Evolutionary conservation across 169 alveolate species (phyloP), one percentile per base, ranked within the genome.

Genomic region (Eimeria praecox): DNA sequence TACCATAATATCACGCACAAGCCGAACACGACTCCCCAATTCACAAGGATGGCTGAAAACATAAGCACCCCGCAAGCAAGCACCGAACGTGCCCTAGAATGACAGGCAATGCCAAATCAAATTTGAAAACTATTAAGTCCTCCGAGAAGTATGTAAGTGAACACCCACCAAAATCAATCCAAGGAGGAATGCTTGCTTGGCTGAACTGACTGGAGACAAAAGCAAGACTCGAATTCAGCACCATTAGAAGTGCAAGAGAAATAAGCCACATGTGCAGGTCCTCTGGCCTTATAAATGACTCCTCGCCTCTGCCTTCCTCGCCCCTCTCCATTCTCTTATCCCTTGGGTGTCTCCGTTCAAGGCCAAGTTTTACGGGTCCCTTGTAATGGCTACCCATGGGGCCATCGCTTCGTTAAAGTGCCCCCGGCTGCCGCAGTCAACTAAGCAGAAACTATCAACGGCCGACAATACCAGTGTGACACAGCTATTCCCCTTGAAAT

Each of bases 201-300:
- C 66, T 27, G 69, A 22, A 44, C 33, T 44, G 66, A 3, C 56
- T 33, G 33, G 71, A 82, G 33, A 38, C 66, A 20, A 46, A 82
- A 44, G 24, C 52, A 52, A 82, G 90, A 44, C 73, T 49, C 18
- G 90, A 44, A 16, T 27, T 82, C 14, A 82, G 73, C 33, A 82
- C 42, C 90, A 82, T 82, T 10, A 82, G 35, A 24, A 82, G 90
- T 49, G 90, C 38, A 22, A 82, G 49, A 24, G 90, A 82, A 2
- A 82, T 82, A 9, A 82, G 71, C 90, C 90, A 82, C 20, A 82
- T n/a, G 90, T 82, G 90, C 66, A 82, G 90, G 90, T 82, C 90
- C 56, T 82, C 90, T 16, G 90, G 73, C 22, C 44, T 35, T 44
- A 82, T 3, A 52, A 82, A 82, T 14, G 66, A 73, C 14, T 20